Conservation (phyloP, 1,284 basidiomycete genomes). For the Ustilago cynodontis region DNA sequence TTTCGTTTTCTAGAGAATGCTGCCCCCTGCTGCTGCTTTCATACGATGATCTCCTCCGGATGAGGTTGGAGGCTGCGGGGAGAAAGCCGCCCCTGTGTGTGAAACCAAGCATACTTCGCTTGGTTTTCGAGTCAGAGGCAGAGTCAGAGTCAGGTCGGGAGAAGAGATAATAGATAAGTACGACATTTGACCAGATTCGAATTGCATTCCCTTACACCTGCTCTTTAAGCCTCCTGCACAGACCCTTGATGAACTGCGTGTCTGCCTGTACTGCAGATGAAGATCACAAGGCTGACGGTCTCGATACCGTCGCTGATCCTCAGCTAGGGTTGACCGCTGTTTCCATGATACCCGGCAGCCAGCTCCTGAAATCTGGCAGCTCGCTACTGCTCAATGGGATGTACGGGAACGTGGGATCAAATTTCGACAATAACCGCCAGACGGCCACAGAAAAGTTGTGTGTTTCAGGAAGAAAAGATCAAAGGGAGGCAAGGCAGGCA, state of each 20-base stretch:
- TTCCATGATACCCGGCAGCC: constrained; percentile 10
- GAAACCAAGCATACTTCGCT: too few species aligned
- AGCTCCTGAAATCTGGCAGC: constrained; percentile 3
- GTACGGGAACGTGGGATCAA: not conserved
- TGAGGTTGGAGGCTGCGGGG: too few species aligned
- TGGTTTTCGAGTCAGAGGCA: too few species aligned
- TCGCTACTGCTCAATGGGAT: not conserved
- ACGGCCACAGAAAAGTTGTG: not conserved
- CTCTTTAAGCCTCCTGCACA: too few species aligned
- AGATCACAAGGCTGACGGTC: not conserved
- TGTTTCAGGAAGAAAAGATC: constrained; percentile 26
- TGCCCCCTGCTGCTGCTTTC: not conserved
- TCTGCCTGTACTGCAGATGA: not conserved
- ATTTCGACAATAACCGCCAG: not conserved
- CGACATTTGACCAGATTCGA: too few species aligned
- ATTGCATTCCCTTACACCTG: too few species aligned
- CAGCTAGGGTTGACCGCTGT: not conserved
- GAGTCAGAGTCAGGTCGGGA: too few species aligned
- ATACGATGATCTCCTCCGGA: not conserved
- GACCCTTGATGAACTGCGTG: not conserved
- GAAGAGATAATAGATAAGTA: too few species aligned
- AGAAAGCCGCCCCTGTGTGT: too few species aligned
- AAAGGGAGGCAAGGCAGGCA: not conserved
- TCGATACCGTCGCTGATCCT: not conserved
- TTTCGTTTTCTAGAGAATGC: not conserved